Evolutionary conservation across 2,329 filamentous ascomycete species (phyloP), one percentile per base, ranked within the genome.

Genomic region (Cladophialophora yegresii): DNA sequence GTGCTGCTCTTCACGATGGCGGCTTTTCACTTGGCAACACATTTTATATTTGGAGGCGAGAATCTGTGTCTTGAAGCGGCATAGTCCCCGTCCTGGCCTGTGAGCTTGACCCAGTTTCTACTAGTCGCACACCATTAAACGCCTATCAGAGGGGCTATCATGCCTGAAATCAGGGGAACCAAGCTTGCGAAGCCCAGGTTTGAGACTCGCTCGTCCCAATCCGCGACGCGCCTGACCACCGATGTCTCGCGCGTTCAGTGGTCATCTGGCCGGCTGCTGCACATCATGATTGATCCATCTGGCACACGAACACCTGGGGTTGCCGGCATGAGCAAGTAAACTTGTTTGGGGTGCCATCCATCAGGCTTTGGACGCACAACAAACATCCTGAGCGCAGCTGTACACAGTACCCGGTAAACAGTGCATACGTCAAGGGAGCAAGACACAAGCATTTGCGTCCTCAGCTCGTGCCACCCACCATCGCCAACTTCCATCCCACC

Each of bases 41-140:
- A 56, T 61, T 65, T 65, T 61, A 64, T 60, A 64, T 65, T 61
- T 58, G 54, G 56, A 62, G 57, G 28, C 59, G 58, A 56, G 36
- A 54, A 28, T 54, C 49, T 33, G 33, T 33, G 50, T 10, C 55
- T 58, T 23, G 32, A 59, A 50, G 28, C 22, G 57, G 57, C 32
- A 40, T 59, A 45, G 58, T 54, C n/a, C 33, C 50, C 6, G 9
- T 33, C 16, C 13, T 54, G 22, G 51, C 8, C 51, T 9, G 28
- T 22, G 28, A 54, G 23, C 63, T 23, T 62, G 50, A 60, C 63
- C 60, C 28, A 16, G 45, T 57, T 60, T 22, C 49, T 43, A 28
- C 59, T 66, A 66, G 63, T 56, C 12, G 30, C 51, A 47, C 63
- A 32, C 54, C 59, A 50, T 45, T 40, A 33, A 59, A 66, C 63